These are phyloP conservation scores for Aureobasidium melanogenum DNA, from an alignment of 2,329 filamentous ascomycete genomes.

Conservation along the genomic window DNA sequence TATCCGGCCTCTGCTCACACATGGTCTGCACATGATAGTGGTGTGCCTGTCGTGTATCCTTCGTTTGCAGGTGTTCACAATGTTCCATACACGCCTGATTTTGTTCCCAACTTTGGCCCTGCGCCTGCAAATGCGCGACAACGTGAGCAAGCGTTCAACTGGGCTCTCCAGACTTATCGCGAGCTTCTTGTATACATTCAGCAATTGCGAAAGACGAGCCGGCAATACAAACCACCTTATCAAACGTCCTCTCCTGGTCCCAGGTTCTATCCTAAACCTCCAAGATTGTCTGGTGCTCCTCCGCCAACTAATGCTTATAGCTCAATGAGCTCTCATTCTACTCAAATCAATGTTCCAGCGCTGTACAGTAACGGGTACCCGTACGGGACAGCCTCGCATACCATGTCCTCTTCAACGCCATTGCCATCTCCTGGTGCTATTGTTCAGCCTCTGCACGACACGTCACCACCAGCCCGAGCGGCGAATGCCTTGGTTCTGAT, in stretches of 20 bases:
- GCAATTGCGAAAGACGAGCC: slow-evolving; percentile 31
- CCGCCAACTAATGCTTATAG: background rate
- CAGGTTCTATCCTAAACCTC: slow-evolving; percentile 53
- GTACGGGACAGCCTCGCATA: slow-evolving; percentile 21
- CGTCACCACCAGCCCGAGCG: slow-evolving; percentile 43
- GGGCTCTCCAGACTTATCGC: slow-evolving; percentile 40
- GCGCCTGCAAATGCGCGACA: slow-evolving; percentile 34
- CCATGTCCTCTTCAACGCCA: slow-evolving; percentile 3
- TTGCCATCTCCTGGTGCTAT: slow-evolving; percentile 20
- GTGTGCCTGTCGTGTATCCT: background rate
- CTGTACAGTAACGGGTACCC: background rate
- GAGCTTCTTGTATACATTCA: slow-evolving; percentile 41
- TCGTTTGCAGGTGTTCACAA: background rate
- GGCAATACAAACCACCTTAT: slow-evolving; percentile 30
- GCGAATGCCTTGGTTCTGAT: slow-evolving; percentile 62
- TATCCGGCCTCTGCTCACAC: background rate
- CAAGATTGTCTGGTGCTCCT: slow-evolving; percentile 43
- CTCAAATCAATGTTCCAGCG: background rate
- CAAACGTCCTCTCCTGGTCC: slow-evolving; percentile 39
- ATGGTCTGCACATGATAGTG: background rate
- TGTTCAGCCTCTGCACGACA: slow-evolving; percentile 30
- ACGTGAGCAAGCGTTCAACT: slow-evolving; percentile 37
- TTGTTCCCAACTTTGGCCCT: slow-evolving; percentile 18
- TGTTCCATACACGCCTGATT: background rate
- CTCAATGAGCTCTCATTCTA: background rate